phyloP scores from a whole-genome alignment of 2,329 filamentous ascomycete species.

The Aspergillus bombycis region DNA sequence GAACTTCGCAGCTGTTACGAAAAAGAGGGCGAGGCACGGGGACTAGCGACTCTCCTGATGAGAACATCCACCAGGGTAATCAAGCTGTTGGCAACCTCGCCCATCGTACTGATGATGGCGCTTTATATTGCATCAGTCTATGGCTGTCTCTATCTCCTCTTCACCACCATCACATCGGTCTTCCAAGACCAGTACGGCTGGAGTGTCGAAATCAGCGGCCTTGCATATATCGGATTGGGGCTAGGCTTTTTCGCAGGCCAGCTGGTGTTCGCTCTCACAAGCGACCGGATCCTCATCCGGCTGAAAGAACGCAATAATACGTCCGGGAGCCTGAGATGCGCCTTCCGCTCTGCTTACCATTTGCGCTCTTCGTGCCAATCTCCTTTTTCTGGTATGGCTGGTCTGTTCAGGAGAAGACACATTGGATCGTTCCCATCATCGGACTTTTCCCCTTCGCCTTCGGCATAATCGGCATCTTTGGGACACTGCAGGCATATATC shows the following conservation, averaged over 20 bases:
- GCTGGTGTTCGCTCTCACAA: constrained; percentile 38
- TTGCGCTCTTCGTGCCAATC: constrained; percentile 55
- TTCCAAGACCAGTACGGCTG: constrained; percentile 17
- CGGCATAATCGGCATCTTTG: constrained; percentile 55
- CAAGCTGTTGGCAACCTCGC: constrained; percentile 11
- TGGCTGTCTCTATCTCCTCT: constrained; percentile 17
- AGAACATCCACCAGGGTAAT: constrained; percentile 1
- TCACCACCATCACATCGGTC: constrained; percentile 16
- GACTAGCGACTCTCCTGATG: neutral
- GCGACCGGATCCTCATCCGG: constrained; percentile 31
- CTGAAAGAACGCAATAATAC: constrained; percentile 37
- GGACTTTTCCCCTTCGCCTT: constrained; percentile 58
- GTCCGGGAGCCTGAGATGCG: constrained; percentile 51
- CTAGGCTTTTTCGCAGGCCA: constrained; percentile 43
- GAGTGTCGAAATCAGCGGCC: constrained; percentile 16
- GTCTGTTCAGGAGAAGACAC: constrained; percentile 53
- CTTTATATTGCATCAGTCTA: constrained; percentile 15
- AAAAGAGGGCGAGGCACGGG: neutral
- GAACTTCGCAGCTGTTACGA: constrained; percentile 22
- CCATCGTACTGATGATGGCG: constrained; percentile 13
- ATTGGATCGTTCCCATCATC: constrained; percentile 64
- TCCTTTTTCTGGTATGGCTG: constrained; percentile 63
- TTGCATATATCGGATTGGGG: constrained; percentile 51
- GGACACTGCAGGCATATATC: constrained; percentile 62
- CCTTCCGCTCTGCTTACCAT: constrained; percentile 57